Evolutionary conservation across 1,284 basidiomycete genomes (phyloP).

Genomic region (Rhodotorula sp.): DNA sequence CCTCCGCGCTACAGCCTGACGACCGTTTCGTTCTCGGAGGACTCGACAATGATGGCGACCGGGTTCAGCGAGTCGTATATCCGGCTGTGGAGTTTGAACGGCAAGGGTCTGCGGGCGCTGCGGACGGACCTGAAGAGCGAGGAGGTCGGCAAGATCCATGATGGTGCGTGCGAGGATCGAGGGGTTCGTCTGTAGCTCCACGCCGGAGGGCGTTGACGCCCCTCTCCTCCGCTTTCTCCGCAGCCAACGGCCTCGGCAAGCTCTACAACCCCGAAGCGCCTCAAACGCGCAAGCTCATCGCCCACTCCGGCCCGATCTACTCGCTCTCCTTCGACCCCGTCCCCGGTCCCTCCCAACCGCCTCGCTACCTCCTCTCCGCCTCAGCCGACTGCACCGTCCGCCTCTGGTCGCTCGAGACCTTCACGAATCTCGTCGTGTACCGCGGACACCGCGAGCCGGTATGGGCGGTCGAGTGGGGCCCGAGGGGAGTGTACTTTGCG

Average conservation of each 20-base stretch:
- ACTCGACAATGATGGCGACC: conserved; percentile 90
- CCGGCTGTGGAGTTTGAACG: conserved; percentile 90
- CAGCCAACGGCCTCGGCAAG: conserved; percentile 57
- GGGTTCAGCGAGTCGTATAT: conserved; percentile 97
- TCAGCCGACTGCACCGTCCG: conserved; percentile 92
- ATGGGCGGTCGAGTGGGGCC: conserved; percentile 99
- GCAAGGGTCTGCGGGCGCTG: conserved; percentile 76
- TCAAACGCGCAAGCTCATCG: conserved; percentile 86
- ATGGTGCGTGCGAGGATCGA: conserved; percentile 56
- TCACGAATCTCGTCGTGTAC: conserved; percentile 89
- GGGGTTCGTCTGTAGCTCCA: background rate
- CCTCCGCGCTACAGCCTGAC: conserved; percentile 62
- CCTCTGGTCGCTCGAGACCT: conserved; percentile 94
- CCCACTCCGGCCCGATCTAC: conserved; percentile 95
- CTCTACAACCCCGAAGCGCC: conserved; percentile 70
- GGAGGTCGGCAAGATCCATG: conserved; percentile 56
- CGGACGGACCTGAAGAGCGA: conserved; percentile 70
- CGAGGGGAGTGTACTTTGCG: conserved; percentile 97
- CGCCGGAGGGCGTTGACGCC: too few relatives aligned
- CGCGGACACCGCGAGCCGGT: conserved; percentile 95
- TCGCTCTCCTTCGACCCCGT: conserved; percentile 89
- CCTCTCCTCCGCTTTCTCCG: background rate
- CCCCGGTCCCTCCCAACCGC: conserved; percentile 77
- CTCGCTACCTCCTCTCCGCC: conserved; percentile 81
- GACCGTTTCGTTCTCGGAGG: conserved; percentile 83